A percentile compares a stretch with the other conserved stretches of the same genome.
These are phyloP conservation scores for Penicillium paneum DNA, from an alignment of 2,329 filamentous ascomycete genomes.

Conservation along the genomic window DNA sequence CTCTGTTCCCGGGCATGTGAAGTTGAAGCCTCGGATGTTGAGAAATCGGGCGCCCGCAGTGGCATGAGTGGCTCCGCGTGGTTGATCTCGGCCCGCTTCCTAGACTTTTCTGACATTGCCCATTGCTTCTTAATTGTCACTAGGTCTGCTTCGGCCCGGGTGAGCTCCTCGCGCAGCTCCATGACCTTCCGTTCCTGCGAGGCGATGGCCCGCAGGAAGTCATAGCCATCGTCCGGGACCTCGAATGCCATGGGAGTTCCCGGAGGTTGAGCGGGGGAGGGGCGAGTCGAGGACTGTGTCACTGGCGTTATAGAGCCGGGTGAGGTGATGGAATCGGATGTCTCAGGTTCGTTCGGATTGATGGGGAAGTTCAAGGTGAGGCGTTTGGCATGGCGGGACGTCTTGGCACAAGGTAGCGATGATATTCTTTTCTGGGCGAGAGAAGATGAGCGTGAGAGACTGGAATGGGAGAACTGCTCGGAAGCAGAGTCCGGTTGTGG, in stretches of 20 bases:
- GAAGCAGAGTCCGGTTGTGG: constrained; percentile 17
- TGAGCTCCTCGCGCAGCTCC: constrained; percentile 86
- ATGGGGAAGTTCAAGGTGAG: constrained; percentile 49
- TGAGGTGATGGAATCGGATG: constrained; percentile 26
- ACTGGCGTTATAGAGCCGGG: constrained; percentile 34
- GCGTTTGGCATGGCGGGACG: constrained; percentile 44
- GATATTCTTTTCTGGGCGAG: constrained; percentile 21
- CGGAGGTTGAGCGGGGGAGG: constrained; percentile 29
- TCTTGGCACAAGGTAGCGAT: constrained; percentile 33
- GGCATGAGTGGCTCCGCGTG: constrained; percentile 59
- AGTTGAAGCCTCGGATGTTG: constrained; percentile 10
- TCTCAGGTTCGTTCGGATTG: constrained; percentile 26
- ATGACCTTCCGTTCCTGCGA: constrained; percentile 87
- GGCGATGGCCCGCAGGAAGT: constrained; percentile 84
- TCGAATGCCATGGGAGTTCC: constrained; percentile 30
- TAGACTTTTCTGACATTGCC: constrained; percentile 70
- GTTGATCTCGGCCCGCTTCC: constrained; percentile 67
- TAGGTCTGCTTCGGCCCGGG: constrained; percentile 74
- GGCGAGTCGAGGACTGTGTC: constrained; percentile 32
- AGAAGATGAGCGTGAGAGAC: constrained; percentile 6
- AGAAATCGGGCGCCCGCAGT: constrained; percentile 42
- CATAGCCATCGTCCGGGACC: constrained; percentile 52
- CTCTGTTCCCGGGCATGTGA: constrained; percentile 29
- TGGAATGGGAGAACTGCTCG: constrained; percentile 6
- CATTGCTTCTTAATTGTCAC: constrained; percentile 77